phyloP scores from a whole-genome alignment of 2,329 filamentous ascomycete species.

The Alternaria panax region DNA sequence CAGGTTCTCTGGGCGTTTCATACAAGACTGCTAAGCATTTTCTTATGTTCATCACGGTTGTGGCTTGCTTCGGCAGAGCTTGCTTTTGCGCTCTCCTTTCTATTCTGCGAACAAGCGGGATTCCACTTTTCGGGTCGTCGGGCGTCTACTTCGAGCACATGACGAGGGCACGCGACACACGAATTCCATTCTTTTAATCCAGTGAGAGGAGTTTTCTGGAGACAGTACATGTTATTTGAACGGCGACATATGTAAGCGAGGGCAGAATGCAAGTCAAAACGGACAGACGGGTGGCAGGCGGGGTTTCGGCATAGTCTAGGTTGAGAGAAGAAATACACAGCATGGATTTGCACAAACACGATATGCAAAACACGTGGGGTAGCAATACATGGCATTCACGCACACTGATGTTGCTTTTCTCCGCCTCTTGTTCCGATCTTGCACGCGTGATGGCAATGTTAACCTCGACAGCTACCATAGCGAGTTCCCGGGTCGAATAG shows the following conservation, averaged over 20 bases:
- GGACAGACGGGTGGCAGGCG: no score
- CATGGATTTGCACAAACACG: neutral
- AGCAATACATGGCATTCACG: slow-evolving; percentile 4
- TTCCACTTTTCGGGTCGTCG: neutral
- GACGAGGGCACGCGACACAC: slow-evolving; percentile 37
- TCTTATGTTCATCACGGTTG: slow-evolving; percentile 7
- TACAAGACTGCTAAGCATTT: neutral
- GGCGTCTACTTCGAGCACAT: slow-evolving; percentile 26
- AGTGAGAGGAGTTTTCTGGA: neutral
- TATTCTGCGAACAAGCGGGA: neutral
- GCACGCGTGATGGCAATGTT: neutral
- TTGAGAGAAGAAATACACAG: neutral
- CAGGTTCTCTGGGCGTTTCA: slow-evolving; percentile 3
- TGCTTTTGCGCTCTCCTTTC: slow-evolving; percentile 4
- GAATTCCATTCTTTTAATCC: slow-evolving; percentile 23
- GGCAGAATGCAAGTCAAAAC: no score
- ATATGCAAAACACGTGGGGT: neutral
- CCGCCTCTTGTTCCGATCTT: neutral
- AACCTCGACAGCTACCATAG: neutral
- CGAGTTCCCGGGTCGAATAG: slow-evolving; percentile 1
- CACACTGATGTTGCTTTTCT: neutral
- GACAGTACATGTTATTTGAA: slow-evolving; percentile 4
- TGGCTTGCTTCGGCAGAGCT: slow-evolving; percentile 1
- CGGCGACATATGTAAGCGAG: no score
- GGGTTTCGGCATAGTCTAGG: neutral